These are phyloP conservation scores for Monosporascus sp. DNA, from an alignment of 2,329 filamentous ascomycete genomes.

Conservation along the genomic window DNA sequence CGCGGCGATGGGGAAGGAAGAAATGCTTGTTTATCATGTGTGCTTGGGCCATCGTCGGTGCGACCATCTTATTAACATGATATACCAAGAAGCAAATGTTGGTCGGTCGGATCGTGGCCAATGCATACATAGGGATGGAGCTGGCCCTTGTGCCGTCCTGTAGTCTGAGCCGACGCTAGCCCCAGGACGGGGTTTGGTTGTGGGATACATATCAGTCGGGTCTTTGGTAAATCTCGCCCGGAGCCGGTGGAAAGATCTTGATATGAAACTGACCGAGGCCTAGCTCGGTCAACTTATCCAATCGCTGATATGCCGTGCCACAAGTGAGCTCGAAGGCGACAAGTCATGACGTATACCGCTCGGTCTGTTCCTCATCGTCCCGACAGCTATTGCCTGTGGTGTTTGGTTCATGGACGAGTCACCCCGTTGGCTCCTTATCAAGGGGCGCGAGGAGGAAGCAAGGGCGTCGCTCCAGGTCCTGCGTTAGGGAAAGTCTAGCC, in stretches of 20 bases:
- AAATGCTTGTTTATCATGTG: constrained; percentile 33
- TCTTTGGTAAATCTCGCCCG: constrained; percentile 20
- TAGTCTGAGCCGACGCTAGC: constrained; percentile 30
- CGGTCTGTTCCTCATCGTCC: constrained; percentile 29
- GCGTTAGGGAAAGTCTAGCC: constrained; percentile 16
- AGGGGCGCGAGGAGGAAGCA: constrained; percentile 24
- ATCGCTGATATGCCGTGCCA: too few species aligned
- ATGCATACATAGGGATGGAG: constrained; percentile 36
- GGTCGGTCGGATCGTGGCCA: constrained; percentile 30
- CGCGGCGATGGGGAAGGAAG: constrained; percentile 27
- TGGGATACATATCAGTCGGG: constrained; percentile 31
- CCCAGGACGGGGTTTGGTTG: constrained; percentile 26
- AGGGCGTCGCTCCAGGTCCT: constrained; percentile 18
- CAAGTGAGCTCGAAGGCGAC: constrained; percentile 1
- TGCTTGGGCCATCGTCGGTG: constrained; percentile 26
- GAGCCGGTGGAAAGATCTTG: too few species aligned
- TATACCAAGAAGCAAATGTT: constrained; percentile 25
- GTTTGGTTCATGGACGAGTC: constrained; percentile 27
- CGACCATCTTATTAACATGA: constrained; percentile 29
- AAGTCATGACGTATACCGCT: constrained; percentile 29
- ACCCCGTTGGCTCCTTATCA: constrained; percentile 20
- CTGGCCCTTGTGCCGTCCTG: constrained; percentile 31
- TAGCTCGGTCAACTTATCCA: too few species aligned
- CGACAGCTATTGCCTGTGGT: constrained; percentile 19
- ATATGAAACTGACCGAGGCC: too few species aligned